phyloP scores from a whole-genome alignment of 140 eudicot genomes.

The Flaveria floridana region DNA sequence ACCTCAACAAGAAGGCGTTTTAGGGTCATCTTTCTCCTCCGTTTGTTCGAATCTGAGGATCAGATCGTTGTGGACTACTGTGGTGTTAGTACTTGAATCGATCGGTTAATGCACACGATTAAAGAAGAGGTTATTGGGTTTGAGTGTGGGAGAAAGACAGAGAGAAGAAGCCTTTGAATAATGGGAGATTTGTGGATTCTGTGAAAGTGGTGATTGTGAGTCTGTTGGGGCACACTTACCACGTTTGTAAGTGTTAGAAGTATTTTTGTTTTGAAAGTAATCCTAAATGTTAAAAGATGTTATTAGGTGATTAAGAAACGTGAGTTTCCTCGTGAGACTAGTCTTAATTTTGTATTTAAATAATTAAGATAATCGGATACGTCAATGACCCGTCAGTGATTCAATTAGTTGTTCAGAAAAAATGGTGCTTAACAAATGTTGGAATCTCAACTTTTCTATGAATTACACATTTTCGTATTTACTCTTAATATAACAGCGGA shows the following conservation, averaged over 20 bases:
- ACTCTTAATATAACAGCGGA: no score
- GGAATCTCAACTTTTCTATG: no score
- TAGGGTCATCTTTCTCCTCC: conserved; percentile 25
- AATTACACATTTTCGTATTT: no score
- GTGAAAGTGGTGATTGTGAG: conserved; percentile 9
- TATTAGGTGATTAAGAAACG: no score
- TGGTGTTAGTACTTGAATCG: conserved; percentile 19
- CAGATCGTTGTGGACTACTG: background rate
- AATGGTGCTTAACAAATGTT: no score
- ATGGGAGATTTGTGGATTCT: conserved; percentile 28
- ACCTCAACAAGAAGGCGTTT: conserved; percentile 42
- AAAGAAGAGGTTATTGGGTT: conserved; percentile 8
- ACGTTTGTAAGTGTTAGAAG: background rate
- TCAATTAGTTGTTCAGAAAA: no score
- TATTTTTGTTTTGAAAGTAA: background rate
- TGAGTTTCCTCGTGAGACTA: no score
- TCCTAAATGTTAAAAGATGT: no score
- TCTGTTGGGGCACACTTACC: conserved; percentile 4
- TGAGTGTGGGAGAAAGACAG: conserved; percentile 15
- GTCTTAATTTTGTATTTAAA: no score
- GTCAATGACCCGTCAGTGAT: no score
- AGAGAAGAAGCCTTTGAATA: conserved; percentile 12
- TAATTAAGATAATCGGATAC: no score
- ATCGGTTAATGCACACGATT: conserved; percentile 10
- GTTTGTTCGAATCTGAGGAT: conserved; percentile 10